Base-by-base conservation (phyloP, 2,329 filamentous ascomycete genomes). In the Pseudonectria buxi region DNA sequence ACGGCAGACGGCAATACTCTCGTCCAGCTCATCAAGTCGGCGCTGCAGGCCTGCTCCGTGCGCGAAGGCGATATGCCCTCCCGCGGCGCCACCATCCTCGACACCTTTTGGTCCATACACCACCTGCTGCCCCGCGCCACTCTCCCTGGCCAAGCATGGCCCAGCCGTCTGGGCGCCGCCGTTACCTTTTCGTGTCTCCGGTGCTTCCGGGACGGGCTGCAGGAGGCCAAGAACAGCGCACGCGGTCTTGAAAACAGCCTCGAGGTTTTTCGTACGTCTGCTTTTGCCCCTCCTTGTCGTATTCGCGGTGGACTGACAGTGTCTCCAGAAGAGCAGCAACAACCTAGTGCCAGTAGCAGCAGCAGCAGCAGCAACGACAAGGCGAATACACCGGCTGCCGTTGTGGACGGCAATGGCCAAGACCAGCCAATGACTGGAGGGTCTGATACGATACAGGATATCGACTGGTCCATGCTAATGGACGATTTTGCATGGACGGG, bases 401-500 rank as follows among this genome's bases (percentile, higher is more conserved):
- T 37, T 24, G 10, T 25, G 11, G 35, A 35, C 26, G 22, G 41
- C 33, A 11, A 40, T 41, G 28, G 28, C 36, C 36, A 41, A 28
- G 37, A 49, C 10, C 47, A 56, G 24, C 37, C 36, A n/a, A 37
- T 41, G 39, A 47, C 37, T 24, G 43, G 33, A 34, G 41, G 34
- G 10, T 43, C 55, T 4, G 64, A 68, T 32, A 51, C 55, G 3
- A 56, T 69, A 22, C 63, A 68, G 33, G 62, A 68, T 29, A 59
- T 72, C 27, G 69, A 72, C 49, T 72, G 68, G 68, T 61, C 65
- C 40, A 63, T 68, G 36, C 63, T 72, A 24, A 64, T 71, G 59
- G 65, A 69, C 37, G 69, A 72, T 30, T 70, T 71, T 47, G 67
- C 68, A 39, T 70, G 67, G 68, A 53, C 47, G 3, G 51, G 51